A percentile compares a stretch with the other conserved stretches of the same genome.
Conservation (phyloP, 768 basidiomycete genomes). For the Pholiota microspora region DNA sequence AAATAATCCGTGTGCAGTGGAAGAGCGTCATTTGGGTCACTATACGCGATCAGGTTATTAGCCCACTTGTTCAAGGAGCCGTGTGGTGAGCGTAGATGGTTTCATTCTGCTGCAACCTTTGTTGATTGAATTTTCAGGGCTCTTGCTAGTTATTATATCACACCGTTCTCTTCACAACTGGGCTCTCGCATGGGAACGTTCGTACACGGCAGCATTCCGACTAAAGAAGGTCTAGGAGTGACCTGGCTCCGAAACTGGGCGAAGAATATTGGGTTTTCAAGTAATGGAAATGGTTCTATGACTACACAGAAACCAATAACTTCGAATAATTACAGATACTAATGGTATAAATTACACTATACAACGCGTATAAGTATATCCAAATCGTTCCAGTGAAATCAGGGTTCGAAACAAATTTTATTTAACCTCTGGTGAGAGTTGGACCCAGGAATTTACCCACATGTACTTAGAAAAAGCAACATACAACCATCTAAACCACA, state of each 20-base stretch:
- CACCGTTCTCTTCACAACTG: slow-evolving; percentile 35
- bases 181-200: slow-evolving; percentile 32
- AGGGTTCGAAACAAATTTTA: no score
- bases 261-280: slow-evolving; percentile 25
- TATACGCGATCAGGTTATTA: slow-evolving; percentile 63
- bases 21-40: slow-evolving; percentile 60
- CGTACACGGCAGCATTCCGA: slow-evolving; percentile 24
- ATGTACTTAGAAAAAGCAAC: slow-evolving; percentile 80
- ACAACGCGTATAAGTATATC: neutral
- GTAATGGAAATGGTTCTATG: slow-evolving; percentile 2
- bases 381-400: no score
- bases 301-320: neutral
- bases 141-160: slow-evolving; percentile 42
- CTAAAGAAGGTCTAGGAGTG: slow-evolving; percentile 38
- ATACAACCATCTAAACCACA: slow-evolving; percentile 90
- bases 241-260: slow-evolving; percentile 41
- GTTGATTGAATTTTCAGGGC: no score
- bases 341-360: neutral
- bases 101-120: neutral
- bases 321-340: slow-evolving; percentile 3
- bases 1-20: slow-evolving; percentile 53
- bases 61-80: slow-evolving; percentile 64
- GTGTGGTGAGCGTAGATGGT: slow-evolving; percentile 48
- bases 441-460: slow-evolving; percentile 88
- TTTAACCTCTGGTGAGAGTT: slow-evolving; percentile 18